Evolutionary conservation across 1,284 basidiomycete species (phyloP).

Genomic region (Leccinum idahoense): DNA sequence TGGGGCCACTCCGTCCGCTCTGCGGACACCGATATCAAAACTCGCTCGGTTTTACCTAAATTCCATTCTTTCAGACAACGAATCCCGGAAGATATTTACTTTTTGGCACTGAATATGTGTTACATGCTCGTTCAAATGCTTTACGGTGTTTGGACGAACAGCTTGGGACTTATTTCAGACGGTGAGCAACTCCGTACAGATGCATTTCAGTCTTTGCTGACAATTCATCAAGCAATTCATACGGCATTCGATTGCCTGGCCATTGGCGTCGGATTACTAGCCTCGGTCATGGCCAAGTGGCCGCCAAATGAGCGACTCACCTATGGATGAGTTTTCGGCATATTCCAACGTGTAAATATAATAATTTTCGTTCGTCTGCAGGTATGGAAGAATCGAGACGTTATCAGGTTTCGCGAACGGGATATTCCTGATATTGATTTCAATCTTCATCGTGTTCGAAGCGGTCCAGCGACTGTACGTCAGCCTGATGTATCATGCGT

Average conservation of each 20-base stretch:
- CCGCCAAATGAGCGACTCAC: constrained; percentile 92
- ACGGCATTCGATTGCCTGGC: constrained; percentile 99
- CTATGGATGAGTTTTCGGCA: constrained; percentile 65
- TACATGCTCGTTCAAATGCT: constrained; percentile 97
- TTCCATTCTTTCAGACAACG: constrained; percentile 84
- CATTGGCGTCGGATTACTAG: constrained; percentile 92
- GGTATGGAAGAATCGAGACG: constrained; percentile 98
- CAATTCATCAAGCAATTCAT: constrained; percentile 77
- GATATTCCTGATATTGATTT: constrained; percentile 93
- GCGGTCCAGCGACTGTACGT: constrained; percentile 90
- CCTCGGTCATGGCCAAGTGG: constrained; percentile 98
- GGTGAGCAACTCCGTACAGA: constrained; percentile 46
- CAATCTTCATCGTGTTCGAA: constrained; percentile 97
- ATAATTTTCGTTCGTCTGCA: constrained; percentile 27
- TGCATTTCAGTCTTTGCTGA: neutral
- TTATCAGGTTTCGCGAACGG: constrained; percentile 98
- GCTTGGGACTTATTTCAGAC: constrained; percentile 93
- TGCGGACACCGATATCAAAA: constrained; percentile 52
- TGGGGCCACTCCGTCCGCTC: constrained; percentile 39
- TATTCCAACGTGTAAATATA: neutral
- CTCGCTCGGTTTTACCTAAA: constrained; percentile 75
- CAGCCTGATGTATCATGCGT: constrained; percentile 24
- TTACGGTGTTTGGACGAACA: constrained; percentile 98
- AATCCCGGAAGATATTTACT: constrained; percentile 95
- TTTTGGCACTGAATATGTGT: constrained; percentile 88